These are phyloP conservation scores for Yamadazyma mexicana DNA, from an alignment of 1,139 yeast genomes.

Conservation along the genomic window DNA sequence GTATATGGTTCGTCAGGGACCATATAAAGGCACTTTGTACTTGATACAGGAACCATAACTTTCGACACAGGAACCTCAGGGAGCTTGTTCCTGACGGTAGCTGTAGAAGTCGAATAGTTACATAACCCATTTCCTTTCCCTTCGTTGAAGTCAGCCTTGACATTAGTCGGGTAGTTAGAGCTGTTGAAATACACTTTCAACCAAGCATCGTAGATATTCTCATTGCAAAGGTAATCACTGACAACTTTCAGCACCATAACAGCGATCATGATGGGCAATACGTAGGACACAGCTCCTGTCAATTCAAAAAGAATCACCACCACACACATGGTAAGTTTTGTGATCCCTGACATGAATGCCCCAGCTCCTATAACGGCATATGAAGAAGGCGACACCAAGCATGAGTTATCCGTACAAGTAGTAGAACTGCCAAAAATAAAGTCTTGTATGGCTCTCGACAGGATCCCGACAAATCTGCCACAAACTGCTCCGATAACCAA, in stretches of 20 bases:
- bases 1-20: conserved; percentile 31
- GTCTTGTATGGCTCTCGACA: conserved; percentile 54
- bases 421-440: conserved; percentile 40
- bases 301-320: conserved; percentile 58
- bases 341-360: conserved; percentile 55
- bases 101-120: conserved; percentile 32
- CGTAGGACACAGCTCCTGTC: conserved; percentile 61
- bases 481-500: conserved; percentile 68
- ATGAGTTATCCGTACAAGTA: conserved; percentile 53
- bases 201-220: conserved; percentile 52
- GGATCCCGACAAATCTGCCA: conserved; percentile 66
- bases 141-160: conserved; percentile 20
- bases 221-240: conserved; percentile 47
- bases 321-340: conserved; percentile 56
- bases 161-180: conserved; percentile 15
- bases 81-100: conserved; percentile 27
- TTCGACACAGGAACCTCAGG: conserved; percentile 34
- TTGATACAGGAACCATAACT: conserved; percentile 34
- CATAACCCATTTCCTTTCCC: conserved; percentile 46
- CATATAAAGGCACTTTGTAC: conserved; percentile 30
- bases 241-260: conserved; percentile 54
- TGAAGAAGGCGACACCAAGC: conserved; percentile 57
- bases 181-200: conserved; percentile 27
- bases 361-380: conserved; percentile 66
- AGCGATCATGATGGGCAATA: conserved; percentile 59